Evolutionary conservation across 306 rosid species (phyloP).

Genomic region (Oxytropis ochrocephala): DNA sequence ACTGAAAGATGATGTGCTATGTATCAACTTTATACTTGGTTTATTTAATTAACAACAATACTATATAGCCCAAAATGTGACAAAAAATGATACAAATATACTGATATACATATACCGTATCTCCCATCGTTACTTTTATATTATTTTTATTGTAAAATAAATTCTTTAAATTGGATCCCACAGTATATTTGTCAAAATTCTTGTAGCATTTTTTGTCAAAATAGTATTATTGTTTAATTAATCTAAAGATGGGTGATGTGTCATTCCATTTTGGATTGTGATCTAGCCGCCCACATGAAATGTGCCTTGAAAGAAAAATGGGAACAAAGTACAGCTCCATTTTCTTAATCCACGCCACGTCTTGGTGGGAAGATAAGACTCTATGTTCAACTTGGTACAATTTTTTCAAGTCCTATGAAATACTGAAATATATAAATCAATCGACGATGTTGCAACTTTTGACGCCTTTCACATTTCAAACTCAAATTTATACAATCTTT

Average conservation of each 20-base stretch:
- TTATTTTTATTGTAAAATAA: no score
- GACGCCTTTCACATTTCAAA: conserved; percentile 9
- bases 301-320: background rate
- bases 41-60: no score
- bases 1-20: no score
- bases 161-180: no score
- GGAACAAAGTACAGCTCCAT: background rate
- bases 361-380: background rate
- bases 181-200: no score
- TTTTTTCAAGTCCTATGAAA: background rate
- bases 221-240: no score
- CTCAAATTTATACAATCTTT: background rate
- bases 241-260: background rate
- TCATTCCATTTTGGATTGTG: background rate
- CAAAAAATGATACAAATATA: no score
- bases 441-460: background rate
- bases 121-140: no score
- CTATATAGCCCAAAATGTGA: no score
- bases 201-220: no score
- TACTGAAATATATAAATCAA: background rate
- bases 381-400: background rate
- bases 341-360: background rate
- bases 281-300: background rate
- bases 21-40: no score
- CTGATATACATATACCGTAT: no score